Evolutionary conservation across 129 eudicot genomes (phyloP).

Genomic region (Flaveria brownii): DNA sequence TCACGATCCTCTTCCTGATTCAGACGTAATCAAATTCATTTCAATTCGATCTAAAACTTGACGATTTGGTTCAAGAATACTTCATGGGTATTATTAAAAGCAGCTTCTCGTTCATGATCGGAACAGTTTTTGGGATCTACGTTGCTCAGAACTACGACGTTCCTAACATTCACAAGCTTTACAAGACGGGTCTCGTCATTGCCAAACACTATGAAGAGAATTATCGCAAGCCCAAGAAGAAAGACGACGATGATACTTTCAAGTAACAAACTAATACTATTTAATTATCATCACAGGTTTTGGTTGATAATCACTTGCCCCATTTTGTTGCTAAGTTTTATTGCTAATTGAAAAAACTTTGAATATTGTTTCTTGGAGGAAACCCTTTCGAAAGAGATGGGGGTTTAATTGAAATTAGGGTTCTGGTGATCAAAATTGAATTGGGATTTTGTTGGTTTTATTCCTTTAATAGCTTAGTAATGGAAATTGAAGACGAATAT

Average conservation of each 20-base stretch:
- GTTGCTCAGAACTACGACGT: slow-evolving; percentile 59
- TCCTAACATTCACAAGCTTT: slow-evolving; percentile 39
- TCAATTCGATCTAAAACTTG: background rate
- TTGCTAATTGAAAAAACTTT: background rate
- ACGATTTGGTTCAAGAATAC: background rate
- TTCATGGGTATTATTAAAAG: slow-evolving; percentile 50
- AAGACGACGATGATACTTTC: slow-evolving; percentile 11
- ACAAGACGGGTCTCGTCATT: slow-evolving; percentile 33
- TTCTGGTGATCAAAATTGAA: background rate
- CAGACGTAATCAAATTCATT: background rate
- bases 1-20: background rate
- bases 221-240: slow-evolving; percentile 39
- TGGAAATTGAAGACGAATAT: background rate
- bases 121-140: slow-evolving; percentile 54
- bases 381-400: background rate
- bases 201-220: slow-evolving; percentile 41
- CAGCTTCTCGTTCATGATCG: slow-evolving; percentile 45
- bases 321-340: background rate
- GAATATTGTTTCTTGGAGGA: background rate
- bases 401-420: background rate
- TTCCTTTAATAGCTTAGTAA: background rate
- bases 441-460: background rate
- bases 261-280: background rate
- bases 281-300: background rate
- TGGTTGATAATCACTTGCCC: background rate